phyloP scores from a whole-genome alignment of 164 flowering plant genomes.

The Saururus chinensis region DNA sequence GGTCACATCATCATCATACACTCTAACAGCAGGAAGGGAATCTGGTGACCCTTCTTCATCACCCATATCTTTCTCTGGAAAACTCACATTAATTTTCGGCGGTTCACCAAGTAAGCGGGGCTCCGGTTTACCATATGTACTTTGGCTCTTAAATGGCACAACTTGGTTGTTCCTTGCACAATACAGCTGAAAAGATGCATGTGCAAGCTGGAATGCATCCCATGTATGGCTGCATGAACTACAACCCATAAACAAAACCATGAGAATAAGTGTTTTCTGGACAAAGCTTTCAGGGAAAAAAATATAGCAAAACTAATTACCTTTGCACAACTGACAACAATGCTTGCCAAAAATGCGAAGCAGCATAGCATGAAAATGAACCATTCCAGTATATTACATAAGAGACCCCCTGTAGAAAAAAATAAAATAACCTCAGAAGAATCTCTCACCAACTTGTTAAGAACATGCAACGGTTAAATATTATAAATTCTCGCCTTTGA shows the following conservation, averaged over 20 bases:
- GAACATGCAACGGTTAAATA: neutral
- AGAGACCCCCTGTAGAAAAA: slow-evolving; percentile 65
- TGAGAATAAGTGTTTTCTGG: neutral
- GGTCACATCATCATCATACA: slow-evolving; percentile 80
- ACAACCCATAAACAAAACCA: slow-evolving; percentile 9
- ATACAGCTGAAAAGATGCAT: slow-evolving; percentile 77
- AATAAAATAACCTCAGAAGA: neutral
- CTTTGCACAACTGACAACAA: slow-evolving; percentile 79
- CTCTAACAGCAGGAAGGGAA: slow-evolving; percentile 62
- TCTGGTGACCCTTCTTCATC: slow-evolving; percentile 45
- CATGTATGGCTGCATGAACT: slow-evolving; percentile 87
- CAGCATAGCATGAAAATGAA: slow-evolving; percentile 46
- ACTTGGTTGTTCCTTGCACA: slow-evolving; percentile 46
- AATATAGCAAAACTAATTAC: slow-evolving; percentile 21
- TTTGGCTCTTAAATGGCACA: slow-evolving; percentile 26
- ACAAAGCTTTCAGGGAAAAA: neutral
- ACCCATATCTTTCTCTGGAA: slow-evolving; percentile 39
- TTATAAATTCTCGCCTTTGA: slow-evolving; percentile 39
- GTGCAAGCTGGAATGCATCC: slow-evolving; percentile 95
- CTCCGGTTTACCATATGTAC: slow-evolving; percentile 34
- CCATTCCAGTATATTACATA: slow-evolving; percentile 81
- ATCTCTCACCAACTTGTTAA: neutral
- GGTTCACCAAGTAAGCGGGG: slow-evolving; percentile 81
- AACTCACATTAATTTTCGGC: slow-evolving; percentile 48
- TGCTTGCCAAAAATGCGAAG: slow-evolving; percentile 81